phyloP scores from a whole-genome alignment of 2,329 filamentous ascomycete species.

The Penicillium freii region DNA sequence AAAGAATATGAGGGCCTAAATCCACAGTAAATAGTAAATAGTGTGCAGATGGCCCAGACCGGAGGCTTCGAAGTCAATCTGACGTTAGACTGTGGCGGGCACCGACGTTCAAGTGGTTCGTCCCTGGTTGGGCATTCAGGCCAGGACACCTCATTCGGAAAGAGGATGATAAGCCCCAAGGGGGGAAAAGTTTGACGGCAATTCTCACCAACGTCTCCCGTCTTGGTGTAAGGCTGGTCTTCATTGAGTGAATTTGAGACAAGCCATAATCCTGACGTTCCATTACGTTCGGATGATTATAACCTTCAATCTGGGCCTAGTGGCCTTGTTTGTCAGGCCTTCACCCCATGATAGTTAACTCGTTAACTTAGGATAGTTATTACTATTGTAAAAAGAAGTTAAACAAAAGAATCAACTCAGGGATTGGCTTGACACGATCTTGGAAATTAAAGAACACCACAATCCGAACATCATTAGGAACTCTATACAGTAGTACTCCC shows the following conservation, averaged over 20 bases:
- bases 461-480: constrained; percentile 40
- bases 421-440: constrained; percentile 23
- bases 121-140: constrained; percentile 19
- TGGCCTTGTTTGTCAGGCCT: neutral
- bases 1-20: neutral
- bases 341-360: neutral
- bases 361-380: neutral
- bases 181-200: constrained; percentile 21
- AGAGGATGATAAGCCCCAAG: constrained; percentile 3
- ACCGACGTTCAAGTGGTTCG: constrained; percentile 3
- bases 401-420: constrained; percentile 10
- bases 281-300: constrained; percentile 23
- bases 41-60: constrained; percentile 16
- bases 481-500: constrained; percentile 32
- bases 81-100: constrained; percentile 25
- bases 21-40: neutral
- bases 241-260: neutral
- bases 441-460: constrained; percentile 20
- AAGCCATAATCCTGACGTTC: constrained; percentile 26
- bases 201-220: constrained; percentile 2
- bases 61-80: constrained; percentile 22
- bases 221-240: neutral
- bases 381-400: neutral
- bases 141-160: constrained; percentile 12
- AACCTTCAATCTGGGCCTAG: neutral